These are phyloP conservation scores for Aquilaria yunnanensis DNA, from an alignment of 345 rosid genomes.

Conservation along the genomic window DNA sequence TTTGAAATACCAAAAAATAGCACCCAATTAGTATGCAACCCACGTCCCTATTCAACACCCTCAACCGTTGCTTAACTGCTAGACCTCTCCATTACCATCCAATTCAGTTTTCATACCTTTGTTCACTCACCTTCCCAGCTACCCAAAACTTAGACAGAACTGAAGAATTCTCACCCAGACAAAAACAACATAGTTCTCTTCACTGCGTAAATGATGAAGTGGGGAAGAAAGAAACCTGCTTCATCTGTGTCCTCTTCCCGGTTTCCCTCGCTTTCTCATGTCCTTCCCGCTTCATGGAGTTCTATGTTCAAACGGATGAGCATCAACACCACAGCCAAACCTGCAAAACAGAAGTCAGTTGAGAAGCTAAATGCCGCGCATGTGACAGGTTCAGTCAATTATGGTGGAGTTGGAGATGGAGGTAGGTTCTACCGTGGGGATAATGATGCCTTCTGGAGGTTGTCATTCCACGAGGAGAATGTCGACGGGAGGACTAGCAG, in stretches of 20 bases:
- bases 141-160: neutral
- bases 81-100: slow-evolving; percentile 23
- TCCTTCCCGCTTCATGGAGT: slow-evolving; percentile 50
- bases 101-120: slow-evolving; percentile 17
- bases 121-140: slow-evolving; percentile 5
- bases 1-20: slow-evolving; percentile 28
- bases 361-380: slow-evolving; percentile 24
- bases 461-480: slow-evolving; percentile 40
- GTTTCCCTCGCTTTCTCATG: slow-evolving; percentile 42
- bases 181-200: slow-evolving; percentile 5
- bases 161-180: slow-evolving; percentile 1
- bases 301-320: slow-evolving; percentile 56
- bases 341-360: slow-evolving; percentile 25
- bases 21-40: slow-evolving; percentile 28
- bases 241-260: slow-evolving; percentile 16
- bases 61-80: slow-evolving; percentile 42
- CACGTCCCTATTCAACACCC: slow-evolving; percentile 48
- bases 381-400: slow-evolving; percentile 14
- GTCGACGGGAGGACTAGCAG: slow-evolving; percentile 19
- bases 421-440: slow-evolving; percentile 38
- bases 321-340: slow-evolving; percentile 25
- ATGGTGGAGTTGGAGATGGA: slow-evolving; percentile 18
- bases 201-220: slow-evolving; percentile 39
- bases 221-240: slow-evolving; percentile 49
- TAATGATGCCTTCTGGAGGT: slow-evolving; percentile 51